A percentile compares a stretch with the other conserved stretches of the same genome.
Conservation (phyloP, 1,284 basidiomycete genomes). For the Cystobasidium pallidum region DNA sequence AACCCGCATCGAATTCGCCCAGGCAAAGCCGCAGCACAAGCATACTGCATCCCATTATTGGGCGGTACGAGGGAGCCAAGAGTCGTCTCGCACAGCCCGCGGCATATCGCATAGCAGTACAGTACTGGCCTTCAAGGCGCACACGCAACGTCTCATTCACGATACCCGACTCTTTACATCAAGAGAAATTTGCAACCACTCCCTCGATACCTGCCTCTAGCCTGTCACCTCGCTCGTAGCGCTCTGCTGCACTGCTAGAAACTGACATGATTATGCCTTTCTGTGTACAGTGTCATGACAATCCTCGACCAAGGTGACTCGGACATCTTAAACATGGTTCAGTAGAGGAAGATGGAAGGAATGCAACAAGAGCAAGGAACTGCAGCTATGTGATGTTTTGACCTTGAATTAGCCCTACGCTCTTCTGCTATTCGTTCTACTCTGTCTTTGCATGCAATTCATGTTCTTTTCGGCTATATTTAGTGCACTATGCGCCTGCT, state of each 20-base stretch:
- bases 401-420: constrained; percentile 1
- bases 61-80: too few species aligned
- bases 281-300: constrained; percentile 79
- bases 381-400: constrained; percentile 10
- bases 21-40: too few species aligned
- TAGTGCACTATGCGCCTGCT: too few species aligned
- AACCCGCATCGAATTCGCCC: too few species aligned
- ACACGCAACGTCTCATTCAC: too few species aligned
- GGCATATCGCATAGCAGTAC: too few species aligned
- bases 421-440: background rate
- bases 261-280: background rate
- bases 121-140: too few species aligned
- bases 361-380: background rate
- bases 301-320: constrained; percentile 96
- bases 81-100: too few species aligned
- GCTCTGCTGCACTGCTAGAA: background rate
- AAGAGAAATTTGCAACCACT: too few species aligned
- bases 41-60: too few species aligned
- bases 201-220: background rate
- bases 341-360: constrained; percentile 8
- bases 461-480: constrained; percentile 5
- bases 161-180: too few species aligned
- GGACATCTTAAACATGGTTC: constrained; percentile 70
- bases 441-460: constrained; percentile 23
- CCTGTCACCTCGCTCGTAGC: background rate